These are phyloP conservation scores for Dryas octopetala DNA, from an alignment of 306 rosid species.

Conservation along the genomic window DNA sequence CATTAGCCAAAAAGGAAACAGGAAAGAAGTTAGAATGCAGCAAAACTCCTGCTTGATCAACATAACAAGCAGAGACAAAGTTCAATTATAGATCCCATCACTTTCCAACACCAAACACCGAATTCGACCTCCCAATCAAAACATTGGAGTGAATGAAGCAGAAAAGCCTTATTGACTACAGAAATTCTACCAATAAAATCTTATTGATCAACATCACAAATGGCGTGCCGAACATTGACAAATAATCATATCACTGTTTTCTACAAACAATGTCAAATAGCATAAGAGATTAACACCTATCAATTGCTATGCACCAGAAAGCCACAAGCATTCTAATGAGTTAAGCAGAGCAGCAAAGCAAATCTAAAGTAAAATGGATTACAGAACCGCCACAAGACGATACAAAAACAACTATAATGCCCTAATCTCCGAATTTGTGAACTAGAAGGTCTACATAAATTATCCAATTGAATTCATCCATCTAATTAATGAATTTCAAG, in stretches of 20 bases:
- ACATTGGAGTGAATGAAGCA: no score
- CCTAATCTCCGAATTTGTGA: background rate
- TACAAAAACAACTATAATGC: background rate
- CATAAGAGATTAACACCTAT: background rate
- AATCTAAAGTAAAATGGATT: background rate
- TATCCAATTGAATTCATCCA: background rate
- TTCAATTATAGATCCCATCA: no score
- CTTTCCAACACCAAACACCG: no score
- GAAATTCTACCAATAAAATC: no score
- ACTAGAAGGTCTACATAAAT: background rate
- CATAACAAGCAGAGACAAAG: background rate
- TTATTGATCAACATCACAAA: no score
- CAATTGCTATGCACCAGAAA: background rate
- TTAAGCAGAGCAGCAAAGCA: background rate
- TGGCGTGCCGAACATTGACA: no score
- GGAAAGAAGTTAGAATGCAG: background rate
- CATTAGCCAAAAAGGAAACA: background rate
- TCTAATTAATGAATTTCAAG: background rate
- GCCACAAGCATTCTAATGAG: background rate
- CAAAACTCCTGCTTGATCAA: background rate
- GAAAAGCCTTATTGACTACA: no score
- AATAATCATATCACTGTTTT: no score
- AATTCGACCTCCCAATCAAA: no score
- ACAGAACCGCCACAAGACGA: background rate
- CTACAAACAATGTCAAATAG: no score